A percentile compares a stretch with the other conserved stretches of the same genome.
phyloP scores from a whole-genome alignment of 495 filamentous ascomycete species.

The Pyrenula aspistea region DNA sequence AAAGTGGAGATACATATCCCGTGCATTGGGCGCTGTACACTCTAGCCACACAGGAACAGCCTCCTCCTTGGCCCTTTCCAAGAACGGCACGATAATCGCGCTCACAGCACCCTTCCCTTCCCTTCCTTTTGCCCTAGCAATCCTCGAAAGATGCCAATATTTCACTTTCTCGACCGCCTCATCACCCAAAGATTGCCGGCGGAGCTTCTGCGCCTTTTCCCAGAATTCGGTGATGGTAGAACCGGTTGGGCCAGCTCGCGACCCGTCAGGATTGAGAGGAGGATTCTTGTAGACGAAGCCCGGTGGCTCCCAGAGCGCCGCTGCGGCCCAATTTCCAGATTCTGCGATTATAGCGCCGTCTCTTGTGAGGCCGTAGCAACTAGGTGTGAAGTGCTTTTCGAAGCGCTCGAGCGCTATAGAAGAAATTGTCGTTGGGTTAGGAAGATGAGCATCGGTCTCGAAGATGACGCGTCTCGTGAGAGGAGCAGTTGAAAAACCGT shows the following conservation, averaged over 20 bases:
- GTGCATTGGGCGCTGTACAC: background rate
- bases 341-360: background rate
- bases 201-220: background rate
- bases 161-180: constrained; percentile 2
- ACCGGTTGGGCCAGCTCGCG: background rate
- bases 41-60: constrained; percentile 1
- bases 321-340: background rate
- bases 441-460: background rate
- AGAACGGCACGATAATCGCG: constrained; percentile 3
- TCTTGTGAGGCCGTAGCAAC: background rate
- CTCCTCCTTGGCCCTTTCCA: constrained; percentile 3
- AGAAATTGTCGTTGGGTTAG: background rate
- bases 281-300: background rate
- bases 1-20: constrained; percentile 5
- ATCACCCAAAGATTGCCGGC: constrained; percentile 3
- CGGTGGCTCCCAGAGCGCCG: background rate
- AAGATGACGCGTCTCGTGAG: background rate
- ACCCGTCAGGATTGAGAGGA: background rate
- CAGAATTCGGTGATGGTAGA: background rate
- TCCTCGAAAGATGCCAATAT: constrained; percentile 3
- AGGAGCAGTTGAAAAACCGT: background rate
- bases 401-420: background rate
- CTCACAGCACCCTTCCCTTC: constrained; percentile 2
- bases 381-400: background rate
- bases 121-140: constrained; percentile 2